phyloP scores from a whole-genome alignment of 2,329 filamentous ascomycete species.

The Diaporthe humulicola region DNA sequence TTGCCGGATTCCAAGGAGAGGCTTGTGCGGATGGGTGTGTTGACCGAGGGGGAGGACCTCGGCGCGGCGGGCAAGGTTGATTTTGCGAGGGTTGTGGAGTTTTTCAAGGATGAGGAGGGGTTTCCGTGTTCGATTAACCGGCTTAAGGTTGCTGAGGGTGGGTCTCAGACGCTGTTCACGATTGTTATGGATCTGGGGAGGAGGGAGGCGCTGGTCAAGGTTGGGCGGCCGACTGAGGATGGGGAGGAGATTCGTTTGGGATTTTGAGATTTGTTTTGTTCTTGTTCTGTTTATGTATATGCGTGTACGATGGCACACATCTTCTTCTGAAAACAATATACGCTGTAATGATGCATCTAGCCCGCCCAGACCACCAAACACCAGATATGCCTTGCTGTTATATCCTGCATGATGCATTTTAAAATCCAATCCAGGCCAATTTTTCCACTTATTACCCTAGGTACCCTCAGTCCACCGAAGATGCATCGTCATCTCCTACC shows the following conservation, averaged over 20 bases:
- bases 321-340: background rate
- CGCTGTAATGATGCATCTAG: background rate
- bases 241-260: conserved; percentile 34
- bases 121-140: conserved; percentile 37
- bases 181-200: conserved; percentile 37
- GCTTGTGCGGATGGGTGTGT: background rate
- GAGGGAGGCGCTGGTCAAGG: conserved; percentile 32
- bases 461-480: background rate
- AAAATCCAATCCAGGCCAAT: background rate
- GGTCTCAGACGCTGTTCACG: conserved; percentile 34
- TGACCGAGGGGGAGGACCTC: background rate
- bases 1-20: conserved; percentile 26
- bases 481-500: background rate
- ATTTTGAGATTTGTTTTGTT: background rate
- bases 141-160: background rate
- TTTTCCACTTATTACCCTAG: background rate
- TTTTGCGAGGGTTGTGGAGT: background rate
- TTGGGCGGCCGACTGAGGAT: conserved; percentile 34
- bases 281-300: background rate
- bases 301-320: background rate
- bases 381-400: background rate
- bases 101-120: conserved; percentile 37
- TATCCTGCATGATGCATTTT: background rate
- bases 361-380: background rate
- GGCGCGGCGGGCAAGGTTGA: background rate